Evolutionary conservation across 805 yeast genomes (phyloP).

Genomic region (Metschnikowia kunwiensis): DNA sequence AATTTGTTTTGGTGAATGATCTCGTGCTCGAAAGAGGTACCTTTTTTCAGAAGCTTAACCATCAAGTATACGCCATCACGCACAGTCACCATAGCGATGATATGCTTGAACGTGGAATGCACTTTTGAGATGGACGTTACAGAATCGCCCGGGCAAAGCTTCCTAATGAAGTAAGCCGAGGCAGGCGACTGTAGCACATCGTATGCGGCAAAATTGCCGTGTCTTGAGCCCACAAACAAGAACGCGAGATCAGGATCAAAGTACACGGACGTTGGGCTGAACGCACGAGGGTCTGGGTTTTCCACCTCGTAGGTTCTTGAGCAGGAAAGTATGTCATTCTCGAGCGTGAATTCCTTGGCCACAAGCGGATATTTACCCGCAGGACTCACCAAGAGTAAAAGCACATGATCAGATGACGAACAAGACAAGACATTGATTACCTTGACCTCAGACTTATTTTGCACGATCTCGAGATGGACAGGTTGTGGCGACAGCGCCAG

Average conservation of each 20-base stretch:
- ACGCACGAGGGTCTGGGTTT: slow-evolving; percentile 17
- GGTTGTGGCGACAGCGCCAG: slow-evolving; percentile 4
- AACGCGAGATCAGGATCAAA: slow-evolving; percentile 36
- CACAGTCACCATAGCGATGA: slow-evolving; percentile 47
- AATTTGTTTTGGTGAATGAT: slow-evolving; percentile 57
- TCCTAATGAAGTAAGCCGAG: slow-evolving; percentile 24
- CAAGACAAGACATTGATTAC: slow-evolving; percentile 48
- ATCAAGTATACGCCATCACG: slow-evolving; percentile 65
- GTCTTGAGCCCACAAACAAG: slow-evolving; percentile 68
- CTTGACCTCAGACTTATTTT: slow-evolving; percentile 33
- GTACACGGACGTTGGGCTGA: slow-evolving; percentile 45
- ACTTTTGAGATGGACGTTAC: slow-evolving; percentile 52
- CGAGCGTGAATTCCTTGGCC: slow-evolving; percentile 32
- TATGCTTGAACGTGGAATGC: slow-evolving; percentile 18
- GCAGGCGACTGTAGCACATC: slow-evolving; percentile 28
- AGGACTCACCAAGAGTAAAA: slow-evolving; percentile 61
- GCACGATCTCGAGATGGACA: slow-evolving; percentile 1
- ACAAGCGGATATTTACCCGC: slow-evolving; percentile 56
- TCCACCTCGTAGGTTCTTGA: slow-evolving; percentile 24
- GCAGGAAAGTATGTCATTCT: slow-evolving; percentile 18
- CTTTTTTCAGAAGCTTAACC: slow-evolving; percentile 19
- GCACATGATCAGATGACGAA: slow-evolving; percentile 19
- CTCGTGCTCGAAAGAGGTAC: slow-evolving; percentile 15
- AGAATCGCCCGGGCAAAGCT: slow-evolving; percentile 63
- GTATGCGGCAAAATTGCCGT: slow-evolving; percentile 61